Conservation (phyloP, 2,329 filamentous ascomycete genomes). For the Epichloe festucae region DNA sequence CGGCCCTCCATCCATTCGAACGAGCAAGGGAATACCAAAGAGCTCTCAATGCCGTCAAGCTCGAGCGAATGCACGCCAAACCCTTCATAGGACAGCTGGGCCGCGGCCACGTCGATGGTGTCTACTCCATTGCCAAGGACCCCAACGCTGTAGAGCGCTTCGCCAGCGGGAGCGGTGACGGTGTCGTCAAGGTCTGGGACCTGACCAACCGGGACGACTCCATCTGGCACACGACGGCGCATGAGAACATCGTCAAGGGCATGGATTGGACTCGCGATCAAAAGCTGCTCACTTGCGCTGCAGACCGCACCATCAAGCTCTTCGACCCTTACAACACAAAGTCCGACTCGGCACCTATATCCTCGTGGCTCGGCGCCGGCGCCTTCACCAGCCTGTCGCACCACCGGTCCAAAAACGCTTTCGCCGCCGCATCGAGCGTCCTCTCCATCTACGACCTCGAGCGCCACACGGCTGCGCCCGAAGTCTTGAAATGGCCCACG, state of each 20-base stretch:
- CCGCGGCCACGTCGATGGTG: constrained; percentile 79
- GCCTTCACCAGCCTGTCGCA: constrained; percentile 78
- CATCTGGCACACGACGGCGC: constrained; percentile 61
- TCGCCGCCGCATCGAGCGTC: constrained; percentile 64
- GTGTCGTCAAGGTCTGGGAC: constrained; percentile 89
- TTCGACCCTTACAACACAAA: constrained; percentile 77
- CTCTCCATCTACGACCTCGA: constrained; percentile 86
- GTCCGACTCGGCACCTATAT: constrained; percentile 55
- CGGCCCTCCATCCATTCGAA: constrained; percentile 81
- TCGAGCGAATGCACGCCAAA: constrained; percentile 76
- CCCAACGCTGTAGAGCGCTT: constrained; percentile 60
- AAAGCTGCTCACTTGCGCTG: constrained; percentile 76
- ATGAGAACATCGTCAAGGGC: constrained; percentile 88
- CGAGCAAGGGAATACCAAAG: constrained; percentile 60
- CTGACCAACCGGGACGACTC: constrained; percentile 57
- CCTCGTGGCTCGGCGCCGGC: constrained; percentile 71
- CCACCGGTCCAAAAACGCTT: constrained; percentile 64
- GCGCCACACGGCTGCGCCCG: constrained; percentile 65
- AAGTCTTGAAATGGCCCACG: constrained; percentile 78
- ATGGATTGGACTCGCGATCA: constrained; percentile 79
- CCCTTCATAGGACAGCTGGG: constrained; percentile 77
- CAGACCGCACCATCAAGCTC: constrained; percentile 77
- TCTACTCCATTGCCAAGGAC: constrained; percentile 69
- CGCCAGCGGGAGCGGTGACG: constrained; percentile 80
- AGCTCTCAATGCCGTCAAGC: constrained; percentile 65